Percentiles rank a stretch among this genome's conserved stretches.
These are phyloP conservation scores for Tylopilus rubrobrunneus DNA, from an alignment of 768 basidiomycete genomes.

Conservation along the genomic window DNA sequence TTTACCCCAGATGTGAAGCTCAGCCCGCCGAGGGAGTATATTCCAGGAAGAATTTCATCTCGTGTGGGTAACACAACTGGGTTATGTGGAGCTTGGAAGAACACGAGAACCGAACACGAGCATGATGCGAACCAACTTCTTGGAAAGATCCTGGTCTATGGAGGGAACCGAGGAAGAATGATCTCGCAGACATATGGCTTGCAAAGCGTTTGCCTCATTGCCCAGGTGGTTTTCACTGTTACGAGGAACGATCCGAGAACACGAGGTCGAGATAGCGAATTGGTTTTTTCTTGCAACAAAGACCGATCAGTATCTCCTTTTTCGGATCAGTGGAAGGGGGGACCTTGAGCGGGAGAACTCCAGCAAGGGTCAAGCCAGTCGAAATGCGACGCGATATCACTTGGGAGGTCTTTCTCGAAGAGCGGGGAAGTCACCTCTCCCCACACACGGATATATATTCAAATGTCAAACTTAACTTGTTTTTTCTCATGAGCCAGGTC, in stretches of 20 bases:
- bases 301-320: background rate
- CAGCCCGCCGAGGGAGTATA: constrained; percentile 4
- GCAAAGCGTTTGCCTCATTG: background rate
- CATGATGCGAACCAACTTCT: constrained; percentile 1
- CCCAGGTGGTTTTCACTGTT: background rate
- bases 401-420: background rate
- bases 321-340: background rate
- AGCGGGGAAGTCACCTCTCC: background rate
- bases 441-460: background rate
- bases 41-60: constrained; percentile 2
- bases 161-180: background rate
- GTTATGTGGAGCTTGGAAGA: background rate
- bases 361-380: background rate
- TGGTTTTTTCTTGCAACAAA: constrained; percentile 1
- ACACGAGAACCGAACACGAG: background rate
- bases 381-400: too few relatives aligned
- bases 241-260: constrained; percentile 6
- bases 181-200: background rate
- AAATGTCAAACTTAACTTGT: constrained; percentile 3
- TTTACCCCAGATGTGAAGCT: constrained; percentile 18
- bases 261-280: constrained; percentile 12
- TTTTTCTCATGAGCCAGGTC: constrained; percentile 1
- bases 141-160: background rate
- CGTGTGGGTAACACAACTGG: background rate
- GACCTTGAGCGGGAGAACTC: background rate